Evolutionary conservation across 1,284 basidiomycete species (phyloP).

Genomic region (Butyriboletus appendiculatus): DNA sequence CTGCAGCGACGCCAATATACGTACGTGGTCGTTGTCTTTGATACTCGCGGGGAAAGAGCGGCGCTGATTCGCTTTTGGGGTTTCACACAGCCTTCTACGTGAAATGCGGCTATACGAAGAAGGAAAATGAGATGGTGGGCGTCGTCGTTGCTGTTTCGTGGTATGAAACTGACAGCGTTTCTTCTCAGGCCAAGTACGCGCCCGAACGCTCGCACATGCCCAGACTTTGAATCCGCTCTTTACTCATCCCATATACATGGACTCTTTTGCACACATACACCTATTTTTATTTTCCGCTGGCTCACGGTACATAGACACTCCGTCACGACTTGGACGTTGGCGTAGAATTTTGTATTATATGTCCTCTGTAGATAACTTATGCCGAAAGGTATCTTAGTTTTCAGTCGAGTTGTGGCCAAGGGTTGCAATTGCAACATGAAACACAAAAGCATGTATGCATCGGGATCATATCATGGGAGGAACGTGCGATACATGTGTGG

Average conservation of each 20-base stretch:
- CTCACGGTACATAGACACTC: slow-evolving; percentile 5
- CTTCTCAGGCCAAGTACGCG: slow-evolving; percentile 53
- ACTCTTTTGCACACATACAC: slow-evolving; percentile 4
- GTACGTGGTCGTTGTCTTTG: slow-evolving; percentile 52
- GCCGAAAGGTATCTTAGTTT: not conserved
- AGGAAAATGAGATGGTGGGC: slow-evolving; percentile 86
- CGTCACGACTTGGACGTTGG: slow-evolving; percentile 11
- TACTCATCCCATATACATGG: not conserved
- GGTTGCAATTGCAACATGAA: slow-evolving; percentile 2
- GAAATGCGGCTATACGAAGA: slow-evolving; percentile 91
- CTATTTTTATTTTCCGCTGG: slow-evolving; percentile 7
- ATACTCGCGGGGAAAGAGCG: slow-evolving; percentile 10
- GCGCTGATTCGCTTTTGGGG: slow-evolving; percentile 14
- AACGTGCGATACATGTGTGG: slow-evolving; percentile 28
- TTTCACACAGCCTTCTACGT: slow-evolving; percentile 82
- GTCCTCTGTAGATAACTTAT: slow-evolving; percentile 1
- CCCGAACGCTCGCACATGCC: slow-evolving; percentile 43
- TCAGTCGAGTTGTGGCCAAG: not conserved
- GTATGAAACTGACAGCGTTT: slow-evolving; percentile 3
- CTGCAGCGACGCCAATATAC: slow-evolving; percentile 88
- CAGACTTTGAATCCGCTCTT: slow-evolving; percentile 33
- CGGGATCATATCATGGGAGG: slow-evolving; percentile 18
- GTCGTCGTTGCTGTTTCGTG: not conserved
- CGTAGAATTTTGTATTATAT: slow-evolving; percentile 22
- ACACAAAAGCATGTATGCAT: slow-evolving; percentile 17